Conservation (phyloP, 2,329 filamentous ascomycete genomes). For the Stachybotrys chlorohalonatus region DNA sequence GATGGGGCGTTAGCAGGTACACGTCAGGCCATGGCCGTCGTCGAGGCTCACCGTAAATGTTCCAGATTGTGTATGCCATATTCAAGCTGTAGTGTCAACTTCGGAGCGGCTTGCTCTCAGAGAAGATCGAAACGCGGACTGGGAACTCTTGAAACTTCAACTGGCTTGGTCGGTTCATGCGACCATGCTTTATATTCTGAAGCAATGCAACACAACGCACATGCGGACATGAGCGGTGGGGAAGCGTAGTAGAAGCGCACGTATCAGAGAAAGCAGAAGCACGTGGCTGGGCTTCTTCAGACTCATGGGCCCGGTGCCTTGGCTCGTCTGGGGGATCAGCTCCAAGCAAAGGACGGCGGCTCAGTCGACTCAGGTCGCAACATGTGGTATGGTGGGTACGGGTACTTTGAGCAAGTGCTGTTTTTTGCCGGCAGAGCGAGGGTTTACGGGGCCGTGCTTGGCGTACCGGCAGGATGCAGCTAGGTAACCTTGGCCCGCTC, state of each 20-base stretch:
- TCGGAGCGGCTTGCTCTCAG: neutral
- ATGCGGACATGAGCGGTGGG: neutral
- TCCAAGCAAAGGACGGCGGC: neutral
- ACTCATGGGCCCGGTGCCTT: too few species aligned
- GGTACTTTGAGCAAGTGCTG: too few species aligned
- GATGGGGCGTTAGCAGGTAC: constrained; percentile 5
- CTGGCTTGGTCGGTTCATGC: too few species aligned
- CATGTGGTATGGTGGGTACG: too few species aligned
- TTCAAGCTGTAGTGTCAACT: neutral
- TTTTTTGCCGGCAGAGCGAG: too few species aligned
- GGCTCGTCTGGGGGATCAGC: neutral
- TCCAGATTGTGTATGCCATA: constrained; percentile 25
- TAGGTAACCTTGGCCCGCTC: too few species aligned
- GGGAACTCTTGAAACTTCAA: neutral
- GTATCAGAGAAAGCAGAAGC: neutral
- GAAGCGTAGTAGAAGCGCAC: neutral
- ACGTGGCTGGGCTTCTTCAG: neutral
- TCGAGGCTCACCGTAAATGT: constrained; percentile 22
- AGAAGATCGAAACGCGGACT: neutral
- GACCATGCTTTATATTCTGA: neutral
- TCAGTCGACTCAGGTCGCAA: neutral
- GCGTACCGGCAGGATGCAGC: too few species aligned
- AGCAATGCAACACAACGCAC: neutral
- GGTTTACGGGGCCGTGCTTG: too few species aligned
- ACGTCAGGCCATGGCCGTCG: neutral